Conservation (phyloP, 768 basidiomycete genomes). For the Amanita brunnescens region DNA sequence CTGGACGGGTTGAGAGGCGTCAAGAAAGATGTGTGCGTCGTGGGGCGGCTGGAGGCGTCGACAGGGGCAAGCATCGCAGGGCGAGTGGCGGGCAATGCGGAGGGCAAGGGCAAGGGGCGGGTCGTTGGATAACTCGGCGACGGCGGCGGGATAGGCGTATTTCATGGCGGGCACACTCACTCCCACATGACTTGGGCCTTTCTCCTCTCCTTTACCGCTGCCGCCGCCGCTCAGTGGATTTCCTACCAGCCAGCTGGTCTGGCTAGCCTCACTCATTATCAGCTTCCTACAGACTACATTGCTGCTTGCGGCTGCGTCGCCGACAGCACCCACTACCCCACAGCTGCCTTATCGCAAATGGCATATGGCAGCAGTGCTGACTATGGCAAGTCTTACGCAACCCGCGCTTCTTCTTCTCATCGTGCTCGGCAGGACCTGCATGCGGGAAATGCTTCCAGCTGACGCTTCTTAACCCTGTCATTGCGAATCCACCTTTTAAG, state of each 20-base stretch:
- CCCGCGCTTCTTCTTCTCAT: neutral
- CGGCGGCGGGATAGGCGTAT: conserved; percentile 58
- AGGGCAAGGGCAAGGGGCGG: conserved; percentile 49
- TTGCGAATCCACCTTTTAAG: conserved; percentile 59
- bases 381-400: conserved; percentile 35
- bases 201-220: conserved; percentile 12
- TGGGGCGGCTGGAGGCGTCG: conserved; percentile 59
- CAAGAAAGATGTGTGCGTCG: conserved; percentile 49
- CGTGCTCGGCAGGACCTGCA: conserved; percentile 39
- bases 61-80: conserved; percentile 66
- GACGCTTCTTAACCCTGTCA: conserved; percentile 62
- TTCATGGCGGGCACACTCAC: conserved; percentile 35
- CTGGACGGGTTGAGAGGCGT: conserved; percentile 36
- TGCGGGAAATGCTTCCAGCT: conserved; percentile 78
- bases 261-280: conserved; percentile 78
- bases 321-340: conserved; percentile 62
- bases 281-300: conserved; percentile 44
- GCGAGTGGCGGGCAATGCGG: conserved; percentile 79
- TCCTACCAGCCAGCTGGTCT: conserved; percentile 50
- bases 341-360: conserved; percentile 72
- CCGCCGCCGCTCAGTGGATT: conserved; percentile 40
- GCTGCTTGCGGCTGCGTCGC: conserved; percentile 74
- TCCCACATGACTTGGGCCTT: conserved; percentile 7
- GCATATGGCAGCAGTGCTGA: conserved; percentile 69
- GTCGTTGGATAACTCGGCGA: conserved; percentile 38